A percentile compares a stretch with the other conserved stretches of the same genome.
These are phyloP conservation scores for Populus simonii DNA, from an alignment of 345 rosid species.

Conservation along the genomic window DNA sequence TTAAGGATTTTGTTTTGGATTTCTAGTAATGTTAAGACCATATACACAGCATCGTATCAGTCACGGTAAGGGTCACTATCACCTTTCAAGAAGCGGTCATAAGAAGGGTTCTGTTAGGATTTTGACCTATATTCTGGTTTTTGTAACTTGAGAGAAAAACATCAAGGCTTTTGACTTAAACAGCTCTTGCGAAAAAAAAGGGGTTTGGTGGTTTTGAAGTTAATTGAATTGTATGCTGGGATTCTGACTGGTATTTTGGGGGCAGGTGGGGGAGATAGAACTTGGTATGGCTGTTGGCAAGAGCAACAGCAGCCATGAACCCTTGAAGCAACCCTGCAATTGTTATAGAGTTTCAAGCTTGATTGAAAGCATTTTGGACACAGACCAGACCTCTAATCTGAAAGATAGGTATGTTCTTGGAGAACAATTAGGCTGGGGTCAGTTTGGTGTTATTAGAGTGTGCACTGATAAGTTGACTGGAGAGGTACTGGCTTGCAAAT, in stretches of 20 bases:
- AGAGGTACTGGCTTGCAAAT: slow-evolving; percentile 61
- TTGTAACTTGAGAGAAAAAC: slow-evolving; percentile 3
- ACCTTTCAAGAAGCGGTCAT: slow-evolving; percentile 9
- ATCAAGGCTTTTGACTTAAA: slow-evolving; percentile 8
- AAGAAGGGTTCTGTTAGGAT: slow-evolving; percentile 18
- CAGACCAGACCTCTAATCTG: slow-evolving; percentile 42
- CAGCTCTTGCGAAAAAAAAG: neutral
- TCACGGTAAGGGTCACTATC: slow-evolving; percentile 8
- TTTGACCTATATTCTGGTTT: slow-evolving; percentile 20
- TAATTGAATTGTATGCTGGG: neutral
- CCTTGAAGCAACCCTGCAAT: slow-evolving; percentile 35
- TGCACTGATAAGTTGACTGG: slow-evolving; percentile 60
- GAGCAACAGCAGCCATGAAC: slow-evolving; percentile 35
- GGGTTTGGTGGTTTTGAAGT: neutral
- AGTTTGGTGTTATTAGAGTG: slow-evolving; percentile 60
- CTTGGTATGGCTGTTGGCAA: slow-evolving; percentile 54
- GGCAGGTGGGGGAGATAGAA: slow-evolving; percentile 19
- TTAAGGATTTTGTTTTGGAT: neutral
- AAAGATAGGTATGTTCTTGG: slow-evolving; percentile 50
- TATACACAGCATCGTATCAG: neutral
- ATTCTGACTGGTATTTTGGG: slow-evolving; percentile 9
- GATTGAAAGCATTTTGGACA: slow-evolving; percentile 45
- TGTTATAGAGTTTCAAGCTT: slow-evolving; percentile 43
- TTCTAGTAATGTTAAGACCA: neutral
- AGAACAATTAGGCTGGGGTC: slow-evolving; percentile 68